Base-by-base conservation (phyloP, 2,329 filamentous ascomycete genomes). In the Aspergillus sp. region DNA sequence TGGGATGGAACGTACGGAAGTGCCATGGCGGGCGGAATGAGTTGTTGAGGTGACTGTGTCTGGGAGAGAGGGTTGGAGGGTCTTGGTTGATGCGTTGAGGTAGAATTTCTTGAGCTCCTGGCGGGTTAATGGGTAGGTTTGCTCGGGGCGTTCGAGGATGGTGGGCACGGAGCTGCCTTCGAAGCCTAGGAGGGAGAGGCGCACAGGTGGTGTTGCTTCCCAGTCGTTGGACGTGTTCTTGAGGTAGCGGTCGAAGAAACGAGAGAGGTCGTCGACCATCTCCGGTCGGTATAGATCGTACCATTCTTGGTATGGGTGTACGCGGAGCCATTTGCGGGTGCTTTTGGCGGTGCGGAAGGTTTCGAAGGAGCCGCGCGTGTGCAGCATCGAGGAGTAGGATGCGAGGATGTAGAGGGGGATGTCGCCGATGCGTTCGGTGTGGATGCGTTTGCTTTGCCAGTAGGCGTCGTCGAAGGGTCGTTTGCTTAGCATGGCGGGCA, bases 371-470 rank as follows among this genome's bases (percentile, higher is more conserved):
- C 68, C 70, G 13, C 60, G 56, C 3, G 58, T 63, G 45, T 72
- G 70, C 0, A 70, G 32, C 9, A 59, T 62, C 1, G 67, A 66
- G 2, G 67, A 70, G 47, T 69, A 71, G 15, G 67, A 69, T 0
- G 65, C 68, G 5, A 65, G 52, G 5, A 68, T 48, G 60, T 72
- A 72, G 38, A 65, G 59, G 0, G 70, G 70, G 2, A 71, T 43
- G 8, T 65, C 39, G 55, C 41, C 30, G 21, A 69, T 71, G 7
- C 64, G 62, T 15, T 57, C 47, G 12, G 61, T 21, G 19, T 67
- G 61, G 15, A 64, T 64, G n/a, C 61, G 36, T 54, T 70, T 72
- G 49, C 63, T 60, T 15, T 65, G 60, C 72, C 69, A 68, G 57
- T 67, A 68, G 15, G 63, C 57, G 30, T 73, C 63, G 32, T 57